phyloP scores from a whole-genome alignment of 2,329 filamentous ascomycete genomes.

The Alternaria atra region DNA sequence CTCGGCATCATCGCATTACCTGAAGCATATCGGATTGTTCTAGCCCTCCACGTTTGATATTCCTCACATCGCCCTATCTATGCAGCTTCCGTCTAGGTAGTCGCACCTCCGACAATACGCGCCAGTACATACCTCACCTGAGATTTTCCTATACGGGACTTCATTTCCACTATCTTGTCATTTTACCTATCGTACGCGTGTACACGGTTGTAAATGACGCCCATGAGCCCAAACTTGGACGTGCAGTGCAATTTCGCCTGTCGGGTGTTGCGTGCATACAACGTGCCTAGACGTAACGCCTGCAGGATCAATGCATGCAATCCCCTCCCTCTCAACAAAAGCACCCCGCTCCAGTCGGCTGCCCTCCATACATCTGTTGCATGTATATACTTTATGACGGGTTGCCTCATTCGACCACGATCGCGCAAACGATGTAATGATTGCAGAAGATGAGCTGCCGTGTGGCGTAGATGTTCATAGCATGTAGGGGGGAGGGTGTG shows the following conservation, averaged over 20 bases:
- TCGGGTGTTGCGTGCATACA: slow-evolving; percentile 14
- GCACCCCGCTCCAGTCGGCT: slow-evolving; percentile 18
- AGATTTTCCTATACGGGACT: neutral
- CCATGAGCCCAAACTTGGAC: slow-evolving; percentile 2
- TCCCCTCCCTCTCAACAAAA: slow-evolving; percentile 31
- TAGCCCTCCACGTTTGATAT: slow-evolving; percentile 9
- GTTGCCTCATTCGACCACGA: slow-evolving; percentile 4
- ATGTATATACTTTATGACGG: slow-evolving; percentile 8
- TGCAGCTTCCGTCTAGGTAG: neutral
- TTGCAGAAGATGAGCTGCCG: slow-evolving; percentile 1
- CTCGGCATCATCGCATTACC: slow-evolving; percentile 13
- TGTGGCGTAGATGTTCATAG: neutral
- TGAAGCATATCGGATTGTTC: slow-evolving; percentile 8
- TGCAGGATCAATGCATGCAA: slow-evolving; percentile 27
- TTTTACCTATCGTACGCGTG: slow-evolving; percentile 5
- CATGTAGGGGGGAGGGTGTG: neutral
- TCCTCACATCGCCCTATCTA: neutral
- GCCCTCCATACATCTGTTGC: slow-evolving; percentile 12
- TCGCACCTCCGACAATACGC: neutral
- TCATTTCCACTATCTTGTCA: neutral
- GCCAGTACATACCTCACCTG: slow-evolving; percentile 3
- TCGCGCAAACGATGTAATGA: neutral
- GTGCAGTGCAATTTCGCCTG: slow-evolving; percentile 6
- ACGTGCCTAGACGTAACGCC: slow-evolving; percentile 31
- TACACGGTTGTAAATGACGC: neutral